Base-by-base conservation (phyloP, 2,329 filamentous ascomycete species). In the Gremmenia infestans region DNA sequence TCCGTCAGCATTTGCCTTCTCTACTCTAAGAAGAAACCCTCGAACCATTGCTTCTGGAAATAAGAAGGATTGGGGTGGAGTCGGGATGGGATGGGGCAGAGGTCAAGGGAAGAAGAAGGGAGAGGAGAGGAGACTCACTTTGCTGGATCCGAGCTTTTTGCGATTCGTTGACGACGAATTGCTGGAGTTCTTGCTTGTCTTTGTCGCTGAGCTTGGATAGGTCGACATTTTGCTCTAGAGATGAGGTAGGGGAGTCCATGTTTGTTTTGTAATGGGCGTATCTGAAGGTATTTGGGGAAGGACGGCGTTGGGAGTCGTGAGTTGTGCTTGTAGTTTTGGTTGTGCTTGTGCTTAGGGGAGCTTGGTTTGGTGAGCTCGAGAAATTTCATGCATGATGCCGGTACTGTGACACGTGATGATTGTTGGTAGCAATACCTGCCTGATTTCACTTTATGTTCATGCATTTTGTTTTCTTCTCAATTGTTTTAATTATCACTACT, bases 141-240 rank as follows among this genome's bases (percentile, higher is more conserved):
- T 76, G 73, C 63, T 80, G 77, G 57, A 81, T 76, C 63, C 83
- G 78, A n/a, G 89, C 83, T 72, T 94, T 94, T 74, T 97, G 90
- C 62, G 82, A 81, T 78, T 97, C 91, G 70, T 89, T 91, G 65
- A 83, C 77, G 57, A 97, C 80, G 73, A 96, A 93, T 70, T 91
- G 85, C 68, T 91, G 89, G 45, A 99, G 81, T 74, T 97, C 91
- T 63, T 84, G 79, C 81, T 91, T 94, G 75, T 97, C 91, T 69
- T 82, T 81, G 58, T 89, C 86, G 67, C 82, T 88, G 70, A 97
- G 86, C 74, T 85, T 85, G 4, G 45, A 47, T 5, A 47, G 45
- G 58, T 74, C 62, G 28, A 59, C 55, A 7, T 63, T 60, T 32
- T 62, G 61, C 25, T 60, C 45, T 15, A 47, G 45, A 17, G 45